Percentiles rank a stretch among this genome's conserved stretches.
Evolutionary conservation across 805 yeast genomes (phyloP).

Genomic region (Wickerhamomyces ciferrii): DNA sequence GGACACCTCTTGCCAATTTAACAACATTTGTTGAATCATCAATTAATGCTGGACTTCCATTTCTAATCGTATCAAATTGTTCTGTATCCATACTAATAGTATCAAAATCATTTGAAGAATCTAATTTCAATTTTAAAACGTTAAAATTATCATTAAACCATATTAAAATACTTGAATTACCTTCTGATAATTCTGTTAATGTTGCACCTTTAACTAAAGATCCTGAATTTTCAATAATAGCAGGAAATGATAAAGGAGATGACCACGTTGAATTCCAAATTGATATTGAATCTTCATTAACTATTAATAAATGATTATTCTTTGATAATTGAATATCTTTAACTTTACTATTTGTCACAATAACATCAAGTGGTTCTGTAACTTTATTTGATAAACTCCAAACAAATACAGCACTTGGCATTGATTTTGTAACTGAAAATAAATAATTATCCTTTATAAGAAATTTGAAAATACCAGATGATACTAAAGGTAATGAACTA

Average conservation of each 20-base stretch:
- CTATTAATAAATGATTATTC: conserved; percentile 1
- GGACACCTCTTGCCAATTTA: conserved; percentile 16
- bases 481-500: neutral
- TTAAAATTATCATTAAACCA: neutral
- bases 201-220: conserved; percentile 3
- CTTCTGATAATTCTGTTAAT: conserved; percentile 2
- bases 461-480: conserved; percentile 6
- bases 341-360: conserved; percentile 7
- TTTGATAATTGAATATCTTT: conserved; percentile 2
- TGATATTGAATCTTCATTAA: conserved; percentile 7
- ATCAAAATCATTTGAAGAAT: neutral
- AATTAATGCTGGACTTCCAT: conserved; percentile 12
- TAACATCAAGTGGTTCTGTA: conserved; percentile 2
- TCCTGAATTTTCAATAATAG: neutral
- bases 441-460: neutral
- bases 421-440: conserved; percentile 2
- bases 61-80: conserved; percentile 10
- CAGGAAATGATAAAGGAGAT: neutral
- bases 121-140: neutral
- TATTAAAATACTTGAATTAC: neutral
- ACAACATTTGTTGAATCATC: conserved; percentile 14
- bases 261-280: conserved; percentile 2
- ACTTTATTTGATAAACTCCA: conserved; percentile 4
- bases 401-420: conserved; percentile 14
- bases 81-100: conserved; percentile 9